These are phyloP conservation scores for Medicago ruthenica DNA, from an alignment of 306 rosid species.

Conservation along the genomic window DNA sequence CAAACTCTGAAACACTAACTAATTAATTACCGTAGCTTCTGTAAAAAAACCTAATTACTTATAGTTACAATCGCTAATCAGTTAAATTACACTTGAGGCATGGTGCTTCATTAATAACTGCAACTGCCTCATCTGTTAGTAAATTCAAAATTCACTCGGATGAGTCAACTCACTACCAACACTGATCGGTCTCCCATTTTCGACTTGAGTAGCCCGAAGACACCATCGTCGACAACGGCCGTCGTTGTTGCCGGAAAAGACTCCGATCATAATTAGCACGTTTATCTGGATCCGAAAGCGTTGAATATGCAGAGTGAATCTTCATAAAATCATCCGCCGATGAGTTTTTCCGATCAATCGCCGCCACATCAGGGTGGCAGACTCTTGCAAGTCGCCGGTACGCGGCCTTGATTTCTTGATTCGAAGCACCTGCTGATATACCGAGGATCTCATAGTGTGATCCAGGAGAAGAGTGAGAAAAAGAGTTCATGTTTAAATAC, in stretches of 20 bases:
- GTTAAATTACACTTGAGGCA: neutral
- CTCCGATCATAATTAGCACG: slow-evolving; percentile 85
- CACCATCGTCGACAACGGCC: slow-evolving; percentile 57
- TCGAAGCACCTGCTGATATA: slow-evolving; percentile 67
- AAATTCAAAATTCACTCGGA: neutral
- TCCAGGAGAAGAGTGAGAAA: slow-evolving; percentile 14
- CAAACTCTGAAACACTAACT: too few relatives aligned
- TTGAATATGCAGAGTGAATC: slow-evolving; percentile 85
- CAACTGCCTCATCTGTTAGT: neutral
- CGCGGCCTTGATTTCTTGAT: slow-evolving; percentile 81
- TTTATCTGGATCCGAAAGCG: slow-evolving; percentile 80
- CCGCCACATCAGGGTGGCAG: slow-evolving; percentile 89
- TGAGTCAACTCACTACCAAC: neutral
- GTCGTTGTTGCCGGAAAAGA: slow-evolving; percentile 52
- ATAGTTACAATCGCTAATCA: too few relatives aligned
- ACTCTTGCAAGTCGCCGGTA: slow-evolving; percentile 79
- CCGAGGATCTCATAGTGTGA: slow-evolving; percentile 85
- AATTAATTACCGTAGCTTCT: too few relatives aligned
- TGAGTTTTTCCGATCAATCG: slow-evolving; percentile 58
- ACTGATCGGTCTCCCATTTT: neutral
- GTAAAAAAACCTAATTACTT: neutral
- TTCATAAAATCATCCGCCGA: slow-evolving; percentile 78
- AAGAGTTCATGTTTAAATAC: slow-evolving; percentile 30
- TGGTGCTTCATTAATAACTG: neutral
- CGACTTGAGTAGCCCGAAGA: slow-evolving; percentile 50